phyloP scores from a whole-genome alignment of 352 stramenopile genomes.

The Phytophthora hybrid region DNA sequence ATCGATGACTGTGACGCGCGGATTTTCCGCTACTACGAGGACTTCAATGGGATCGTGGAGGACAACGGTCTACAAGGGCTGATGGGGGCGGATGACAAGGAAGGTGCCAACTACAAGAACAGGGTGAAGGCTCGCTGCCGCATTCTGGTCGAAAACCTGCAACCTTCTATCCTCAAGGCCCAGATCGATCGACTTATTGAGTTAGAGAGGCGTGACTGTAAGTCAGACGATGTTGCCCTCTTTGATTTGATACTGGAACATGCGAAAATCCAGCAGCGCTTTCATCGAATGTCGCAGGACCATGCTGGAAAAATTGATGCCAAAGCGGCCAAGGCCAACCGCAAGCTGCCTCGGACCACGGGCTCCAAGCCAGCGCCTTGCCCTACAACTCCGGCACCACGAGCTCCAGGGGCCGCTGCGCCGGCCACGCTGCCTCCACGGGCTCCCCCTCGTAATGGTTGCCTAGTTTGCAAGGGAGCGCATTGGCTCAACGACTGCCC shows the following conservation, averaged over 20 bases:
- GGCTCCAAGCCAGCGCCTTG: no score
- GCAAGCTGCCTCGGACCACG: background rate
- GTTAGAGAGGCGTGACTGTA: background rate
- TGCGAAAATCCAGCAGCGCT: conserved; percentile 4
- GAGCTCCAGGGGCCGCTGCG: background rate
- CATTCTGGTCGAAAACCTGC: conserved; percentile 8
- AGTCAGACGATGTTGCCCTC: conserved; percentile 7
- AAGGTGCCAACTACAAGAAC: background rate
- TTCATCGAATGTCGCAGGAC: background rate
- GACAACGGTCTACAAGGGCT: conserved; percentile 8
- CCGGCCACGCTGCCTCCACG: background rate
- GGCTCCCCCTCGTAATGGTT: background rate
- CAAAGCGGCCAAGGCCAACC: background rate
- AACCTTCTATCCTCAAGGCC: background rate
- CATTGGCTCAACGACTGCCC: background rate
- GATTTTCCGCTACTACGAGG: background rate
- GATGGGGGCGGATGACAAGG: background rate
- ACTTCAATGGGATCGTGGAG: conserved; percentile 5
- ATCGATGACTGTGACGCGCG: conserved; percentile 14
- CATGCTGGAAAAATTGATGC: background rate
- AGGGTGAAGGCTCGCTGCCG: conserved; percentile 12
- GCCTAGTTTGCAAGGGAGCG: conserved; percentile 1
- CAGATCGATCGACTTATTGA: background rate
- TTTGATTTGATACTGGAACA: conserved; percentile 17
- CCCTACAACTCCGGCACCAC: background rate